Evolutionary conservation across 2,329 filamentous ascomycete species (phyloP), one percentile per base, ranked within the genome.

Genomic region (Karstenula rhodostoma): DNA sequence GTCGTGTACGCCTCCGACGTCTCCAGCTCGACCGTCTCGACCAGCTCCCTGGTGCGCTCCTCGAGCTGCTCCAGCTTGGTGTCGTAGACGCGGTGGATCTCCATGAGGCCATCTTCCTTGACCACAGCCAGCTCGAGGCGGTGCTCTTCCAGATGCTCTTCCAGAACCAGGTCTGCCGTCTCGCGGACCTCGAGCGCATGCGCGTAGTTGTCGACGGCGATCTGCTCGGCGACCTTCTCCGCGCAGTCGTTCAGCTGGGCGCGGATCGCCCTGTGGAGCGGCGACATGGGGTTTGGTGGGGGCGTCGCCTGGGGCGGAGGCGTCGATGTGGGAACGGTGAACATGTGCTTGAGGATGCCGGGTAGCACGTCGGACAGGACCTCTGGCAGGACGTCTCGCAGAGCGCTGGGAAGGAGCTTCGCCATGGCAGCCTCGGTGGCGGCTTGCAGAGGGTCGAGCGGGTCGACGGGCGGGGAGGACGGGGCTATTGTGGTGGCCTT

Each of bases 101-200:
- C 35, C 49, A 42, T 37, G 1, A 37, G 15, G n/a, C 22, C 6
- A 4, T 52, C 49, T 29, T 52, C 49, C 49, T 52, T 52, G 35
- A 52, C 29, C 3, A 35, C 13, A 4, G 5, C 35, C 15, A 52
- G 23, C 9, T 52, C 49, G 29, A 52, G n/a, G 3, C 49, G 49
- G 6, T 52, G 49, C 9, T 52, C 49, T 2, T 52, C 49, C 6
- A 52, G 29, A 4, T 37, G 49, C 49, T 52, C 49, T 37, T 52
- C 27, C 7, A 52, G 49, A 17, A 23, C 49, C 29, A 22, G 13
- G 22, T 52, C 49, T 13, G 35, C 35, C 6, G 29, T 37, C 17
- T 52, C 22, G 32, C 49, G 49, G 29, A 40, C 27, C 1, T 37
- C 49, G n/a, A 29, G 22, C 13, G 49, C 49, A 10, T 52, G 49